Conservation (phyloP, 2,329 filamentous ascomycete genomes). For the Stachybotrys chlorohalonatus region DNA sequence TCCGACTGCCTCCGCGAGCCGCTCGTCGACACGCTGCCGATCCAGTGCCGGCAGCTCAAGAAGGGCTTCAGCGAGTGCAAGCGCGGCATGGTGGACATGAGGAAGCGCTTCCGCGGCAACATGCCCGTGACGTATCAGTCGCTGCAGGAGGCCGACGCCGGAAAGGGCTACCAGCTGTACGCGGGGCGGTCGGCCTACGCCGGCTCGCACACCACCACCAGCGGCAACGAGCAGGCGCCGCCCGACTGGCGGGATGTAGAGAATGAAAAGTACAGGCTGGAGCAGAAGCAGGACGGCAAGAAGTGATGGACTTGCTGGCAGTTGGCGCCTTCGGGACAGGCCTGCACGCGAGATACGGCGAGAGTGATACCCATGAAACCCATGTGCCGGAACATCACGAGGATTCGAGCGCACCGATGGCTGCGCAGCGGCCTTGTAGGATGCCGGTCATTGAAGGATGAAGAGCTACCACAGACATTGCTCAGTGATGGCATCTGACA, state of each 20-base stretch:
- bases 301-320: slow-evolving; percentile 5
- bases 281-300: slow-evolving; percentile 21
- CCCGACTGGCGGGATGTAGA: slow-evolving; percentile 56
- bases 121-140: slow-evolving; percentile 63
- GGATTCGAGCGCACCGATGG: too few relatives aligned
- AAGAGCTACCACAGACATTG: too few relatives aligned
- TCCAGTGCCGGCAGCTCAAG: slow-evolving; percentile 84
- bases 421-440: too few relatives aligned
- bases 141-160: slow-evolving; percentile 47
- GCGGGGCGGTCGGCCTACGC: slow-evolving; percentile 65
- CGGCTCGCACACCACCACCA: slow-evolving; percentile 51
- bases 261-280: slow-evolving; percentile 46
- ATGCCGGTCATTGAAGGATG: too few relatives aligned
- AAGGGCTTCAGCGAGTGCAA: slow-evolving; percentile 93
- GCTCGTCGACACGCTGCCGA: slow-evolving; percentile 71
- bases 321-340: neutral
- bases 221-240: slow-evolving; percentile 55
- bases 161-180: slow-evolving; percentile 63
- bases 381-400: too few relatives aligned
- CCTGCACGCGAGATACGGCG: neutral
- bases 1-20: slow-evolving; percentile 82
- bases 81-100: slow-evolving; percentile 95
- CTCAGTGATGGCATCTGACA: too few relatives aligned
- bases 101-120: slow-evolving; percentile 94
- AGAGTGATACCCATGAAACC: too few relatives aligned